phyloP scores from a whole-genome alignment of 2,329 filamentous ascomycete genomes.

The Phyllosticta paracitricarpa region DNA sequence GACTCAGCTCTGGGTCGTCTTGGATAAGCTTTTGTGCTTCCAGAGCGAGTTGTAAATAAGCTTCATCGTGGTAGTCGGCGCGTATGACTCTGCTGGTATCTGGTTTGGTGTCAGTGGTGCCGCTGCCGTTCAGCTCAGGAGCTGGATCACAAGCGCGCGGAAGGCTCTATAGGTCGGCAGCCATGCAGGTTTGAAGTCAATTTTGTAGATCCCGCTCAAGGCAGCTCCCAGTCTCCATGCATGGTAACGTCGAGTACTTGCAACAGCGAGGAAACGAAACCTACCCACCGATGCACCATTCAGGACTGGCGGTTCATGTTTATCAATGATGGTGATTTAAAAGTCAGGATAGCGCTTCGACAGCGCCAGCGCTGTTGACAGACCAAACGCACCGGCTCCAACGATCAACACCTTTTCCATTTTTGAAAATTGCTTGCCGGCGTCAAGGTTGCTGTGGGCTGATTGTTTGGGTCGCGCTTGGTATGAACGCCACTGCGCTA shows the following conservation, averaged over 20 bases:
- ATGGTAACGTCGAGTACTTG: neutral
- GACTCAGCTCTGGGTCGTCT: conserved; percentile 45
- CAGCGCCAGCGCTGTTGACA: conserved; percentile 4
- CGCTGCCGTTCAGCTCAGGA: neutral
- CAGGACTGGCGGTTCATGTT: conserved; percentile 7
- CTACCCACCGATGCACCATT: conserved; percentile 8
- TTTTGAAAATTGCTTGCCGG: neutral
- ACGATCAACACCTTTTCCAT: conserved; percentile 7
- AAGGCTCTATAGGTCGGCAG: neutral
- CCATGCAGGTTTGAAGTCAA: neutral
- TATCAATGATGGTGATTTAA: conserved; percentile 1
- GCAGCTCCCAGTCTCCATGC: neutral
- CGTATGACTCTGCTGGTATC: conserved; percentile 42
- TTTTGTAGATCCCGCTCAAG: neutral
- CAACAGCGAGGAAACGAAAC: neutral
- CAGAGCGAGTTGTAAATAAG: conserved; percentile 55
- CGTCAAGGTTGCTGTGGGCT: neutral
- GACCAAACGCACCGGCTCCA: conserved; percentile 7
- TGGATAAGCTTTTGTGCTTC: conserved; percentile 56
- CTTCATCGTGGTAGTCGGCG: conserved; percentile 55
- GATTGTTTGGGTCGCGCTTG: neutral
- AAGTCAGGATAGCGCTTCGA: conserved; percentile 3
- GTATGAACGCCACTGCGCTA: neutral
- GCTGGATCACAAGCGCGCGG: neutral
- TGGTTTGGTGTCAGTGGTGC: neutral